A percentile compares a stretch with the other conserved stretches of the same genome.
phyloP scores from a whole-genome alignment of 305 asterid genomes.

The Fraxinus platypoda region DNA sequence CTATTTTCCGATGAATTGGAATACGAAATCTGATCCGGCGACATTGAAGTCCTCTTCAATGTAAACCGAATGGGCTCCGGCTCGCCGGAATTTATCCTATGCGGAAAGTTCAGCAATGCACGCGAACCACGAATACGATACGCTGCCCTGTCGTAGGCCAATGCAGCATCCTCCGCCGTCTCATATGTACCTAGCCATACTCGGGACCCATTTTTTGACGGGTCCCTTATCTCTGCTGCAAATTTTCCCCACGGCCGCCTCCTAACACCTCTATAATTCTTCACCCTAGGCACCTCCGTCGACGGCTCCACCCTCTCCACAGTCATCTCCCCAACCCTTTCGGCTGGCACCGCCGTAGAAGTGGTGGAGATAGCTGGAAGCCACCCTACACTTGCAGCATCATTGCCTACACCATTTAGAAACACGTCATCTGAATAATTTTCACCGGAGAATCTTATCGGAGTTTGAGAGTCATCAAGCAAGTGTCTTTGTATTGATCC shows the following conservation, averaged over 20 bases:
- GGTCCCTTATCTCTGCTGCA: slow-evolving; percentile 71
- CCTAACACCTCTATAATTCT: slow-evolving; percentile 62
- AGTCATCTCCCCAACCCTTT: neutral
- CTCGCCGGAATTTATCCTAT: slow-evolving; percentile 60
- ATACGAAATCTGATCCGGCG: slow-evolving; percentile 10
- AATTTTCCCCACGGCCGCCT: slow-evolving; percentile 73
- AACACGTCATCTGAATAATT: slow-evolving; percentile 11
- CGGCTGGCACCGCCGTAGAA: neutral
- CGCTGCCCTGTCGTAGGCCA: slow-evolving; percentile 66
- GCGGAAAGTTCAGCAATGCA: slow-evolving; percentile 62
- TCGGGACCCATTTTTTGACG: slow-evolving; percentile 63
- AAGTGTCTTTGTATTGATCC: slow-evolving; percentile 44
- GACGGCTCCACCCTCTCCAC: neutral
- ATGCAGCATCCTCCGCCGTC: slow-evolving; percentile 74
- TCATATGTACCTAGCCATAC: slow-evolving; percentile 71
- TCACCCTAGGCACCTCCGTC: slow-evolving; percentile 22
- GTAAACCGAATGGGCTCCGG: slow-evolving; percentile 57
- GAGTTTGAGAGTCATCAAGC: slow-evolving; percentile 39
- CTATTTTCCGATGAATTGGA: neutral
- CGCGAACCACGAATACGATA: slow-evolving; percentile 68
- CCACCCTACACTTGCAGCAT: slow-evolving; percentile 21
- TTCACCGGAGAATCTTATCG: neutral
- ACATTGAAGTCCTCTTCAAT: slow-evolving; percentile 36
- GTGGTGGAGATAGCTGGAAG: slow-evolving; percentile 4
- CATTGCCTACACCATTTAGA: neutral